Conservation (phyloP, 805 yeast genomes). For the Wickerhamiella brachini region DNA sequence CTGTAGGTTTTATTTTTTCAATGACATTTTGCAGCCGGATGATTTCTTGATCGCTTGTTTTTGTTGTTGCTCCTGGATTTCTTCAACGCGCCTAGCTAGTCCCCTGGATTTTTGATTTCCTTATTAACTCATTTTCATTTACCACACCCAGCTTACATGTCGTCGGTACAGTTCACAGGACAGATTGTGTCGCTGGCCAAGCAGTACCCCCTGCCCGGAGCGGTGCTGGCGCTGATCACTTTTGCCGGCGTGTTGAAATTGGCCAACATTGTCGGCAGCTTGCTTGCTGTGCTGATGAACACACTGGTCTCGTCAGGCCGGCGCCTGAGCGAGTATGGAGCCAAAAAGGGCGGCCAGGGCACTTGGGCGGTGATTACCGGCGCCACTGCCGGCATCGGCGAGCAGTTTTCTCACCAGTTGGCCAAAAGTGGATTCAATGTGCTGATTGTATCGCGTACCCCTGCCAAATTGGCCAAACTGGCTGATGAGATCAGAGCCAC, state of each 20-base stretch:
- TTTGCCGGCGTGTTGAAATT: constrained; percentile 10
- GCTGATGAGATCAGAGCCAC: constrained; percentile 51
- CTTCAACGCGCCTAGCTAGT: too few species aligned
- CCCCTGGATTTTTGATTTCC: too few species aligned
- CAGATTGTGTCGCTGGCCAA: constrained; percentile 7
- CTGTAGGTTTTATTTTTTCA: too few species aligned
- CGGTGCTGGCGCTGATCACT: constrained; percentile 2
- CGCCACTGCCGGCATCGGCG: constrained; percentile 95
- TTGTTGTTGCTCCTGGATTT: too few species aligned
- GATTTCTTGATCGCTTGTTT: too few species aligned
- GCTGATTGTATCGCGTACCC: constrained; percentile 73
- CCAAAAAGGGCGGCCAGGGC: constrained; percentile 27
- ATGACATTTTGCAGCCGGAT: too few species aligned
- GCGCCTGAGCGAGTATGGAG: constrained; percentile 7
- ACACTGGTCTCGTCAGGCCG: constrained; percentile 10
- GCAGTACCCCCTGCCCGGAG: neutral
- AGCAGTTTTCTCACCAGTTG: constrained; percentile 75
- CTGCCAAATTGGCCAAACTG: constrained; percentile 53
- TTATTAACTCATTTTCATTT: too few species aligned
- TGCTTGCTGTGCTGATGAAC: constrained; percentile 7
- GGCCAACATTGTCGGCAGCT: neutral
- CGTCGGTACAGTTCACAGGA: neutral
- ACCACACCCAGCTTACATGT: neutral
- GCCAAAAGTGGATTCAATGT: constrained; percentile 77
- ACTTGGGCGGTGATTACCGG: constrained; percentile 94